These are phyloP conservation scores for Sonneratia alba DNA, from an alignment of 345 rosid genomes.

Conservation along the genomic window DNA sequence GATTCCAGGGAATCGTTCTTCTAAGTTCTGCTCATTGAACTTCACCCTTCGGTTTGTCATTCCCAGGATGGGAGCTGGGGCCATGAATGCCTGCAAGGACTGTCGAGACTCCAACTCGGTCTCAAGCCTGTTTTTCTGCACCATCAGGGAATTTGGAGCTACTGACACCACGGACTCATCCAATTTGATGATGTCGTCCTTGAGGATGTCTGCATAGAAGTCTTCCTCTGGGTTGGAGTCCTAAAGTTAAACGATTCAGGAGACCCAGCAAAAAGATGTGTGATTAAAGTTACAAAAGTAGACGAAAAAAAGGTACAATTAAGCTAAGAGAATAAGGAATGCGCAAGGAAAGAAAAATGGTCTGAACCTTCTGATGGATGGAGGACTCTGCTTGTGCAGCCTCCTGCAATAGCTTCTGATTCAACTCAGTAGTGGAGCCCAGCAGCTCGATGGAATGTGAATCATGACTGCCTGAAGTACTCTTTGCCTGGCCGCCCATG, in stretches of 20 bases:
- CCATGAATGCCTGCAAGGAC: too few species aligned
- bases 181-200: conserved; percentile 68
- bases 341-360: neutral
- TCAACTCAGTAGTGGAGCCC: conserved; percentile 40
- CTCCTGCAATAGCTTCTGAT: conserved; percentile 25
- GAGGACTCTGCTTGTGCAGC: conserved; percentile 35
- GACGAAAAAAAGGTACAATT: neutral
- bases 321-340: neutral
- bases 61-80: too few species aligned
- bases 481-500: conserved; percentile 25
- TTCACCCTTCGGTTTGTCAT: too few species aligned
- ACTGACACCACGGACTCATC: conserved; percentile 27
- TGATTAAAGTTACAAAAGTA: neutral
- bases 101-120: too few species aligned
- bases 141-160: conserved; percentile 2
- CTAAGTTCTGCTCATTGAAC: too few species aligned
- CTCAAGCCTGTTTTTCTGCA: too few species aligned
- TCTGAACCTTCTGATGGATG: conserved; percentile 32
- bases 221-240: conserved; percentile 42
- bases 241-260: conserved; percentile 13
- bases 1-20: too few species aligned
- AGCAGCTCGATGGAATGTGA: conserved; percentile 45
- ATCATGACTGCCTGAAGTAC: conserved; percentile 30
- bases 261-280: neutral
- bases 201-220: conserved; percentile 61